Base-by-base conservation (phyloP, 441 rosid genomes). In the Arabidopsis lyrata region DNA sequence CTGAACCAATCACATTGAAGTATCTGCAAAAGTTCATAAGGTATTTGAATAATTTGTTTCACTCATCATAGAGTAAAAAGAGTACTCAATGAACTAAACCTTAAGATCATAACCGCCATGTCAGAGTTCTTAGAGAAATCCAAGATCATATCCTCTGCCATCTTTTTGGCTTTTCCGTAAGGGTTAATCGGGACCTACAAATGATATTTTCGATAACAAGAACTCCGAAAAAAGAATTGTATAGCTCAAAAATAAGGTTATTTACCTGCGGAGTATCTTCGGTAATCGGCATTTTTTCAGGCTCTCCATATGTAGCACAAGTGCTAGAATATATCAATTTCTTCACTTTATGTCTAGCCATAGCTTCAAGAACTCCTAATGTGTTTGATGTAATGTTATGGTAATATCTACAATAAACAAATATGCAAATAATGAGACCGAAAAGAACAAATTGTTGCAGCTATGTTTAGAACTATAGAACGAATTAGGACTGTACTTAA, bases 281-380 rank as follows among this genome's bases (percentile, higher is more conserved):
- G 10, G 88, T 85, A 24, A 86, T 84, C 0, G 90, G 90, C 87
- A 86, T 85, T 78, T 82, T 86, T 2, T 65, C 77, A 32, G 90
- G 90, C 80, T 86, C 90, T 18, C 90, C 90, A 50, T 86, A 86
- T 12, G 90, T 86, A 70, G 88, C 90, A 81, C 90, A 86, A 38
- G 88, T 86, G 63, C 88, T 84, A 57, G 90, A 86, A 68, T 86
- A 86, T 44, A 86, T 86, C 48, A 86, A 10, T 27, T 80, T 86
- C 64, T 83, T 85, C 67, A 86, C 90, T 62, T 79, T 77, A 73
- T 85, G 87, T 42, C 78, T 83, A 7, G 86, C 82, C 90, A 86
- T 85, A 71, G 90, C 83, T 70, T 86, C 90, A 56, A 83, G 77
- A 50, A 86, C 86, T 56, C 78, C 83, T 80, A 85, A 68, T 32